These are phyloP conservation scores for Bjerkandera adusta DNA, from an alignment of 1,284 basidiomycete species.

Conservation along the genomic window DNA sequence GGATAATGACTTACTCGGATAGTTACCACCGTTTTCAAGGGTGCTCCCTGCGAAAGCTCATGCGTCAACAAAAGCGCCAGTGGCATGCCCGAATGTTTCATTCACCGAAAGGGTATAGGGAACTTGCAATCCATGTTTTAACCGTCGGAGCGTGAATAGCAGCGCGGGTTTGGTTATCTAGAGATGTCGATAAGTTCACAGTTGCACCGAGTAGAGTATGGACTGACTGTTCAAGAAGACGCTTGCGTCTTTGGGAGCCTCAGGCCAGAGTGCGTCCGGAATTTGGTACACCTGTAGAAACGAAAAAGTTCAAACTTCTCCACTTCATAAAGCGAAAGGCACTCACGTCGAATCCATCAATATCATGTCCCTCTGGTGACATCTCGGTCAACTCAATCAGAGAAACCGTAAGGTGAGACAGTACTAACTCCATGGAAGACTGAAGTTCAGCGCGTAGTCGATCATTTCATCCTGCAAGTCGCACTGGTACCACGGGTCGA, in stretches of 20 bases:
- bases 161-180: slow-evolving; percentile 50
- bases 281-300: slow-evolving; percentile 27
- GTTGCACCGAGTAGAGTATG: slow-evolving; percentile 1
- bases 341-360: slow-evolving; percentile 1
- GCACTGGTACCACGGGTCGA: slow-evolving; percentile 31
- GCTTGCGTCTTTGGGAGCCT: slow-evolving; percentile 31
- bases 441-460: slow-evolving; percentile 31
- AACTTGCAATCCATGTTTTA: slow-evolving; percentile 49
- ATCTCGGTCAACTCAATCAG: too few relatives aligned
- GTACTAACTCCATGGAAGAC: slow-evolving; percentile 25
- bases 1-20: slow-evolving; percentile 7
- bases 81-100: not conserved
- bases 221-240: slow-evolving; percentile 58
- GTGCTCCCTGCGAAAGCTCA: not conserved
- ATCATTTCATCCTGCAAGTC: slow-evolving; percentile 26
- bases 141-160: slow-evolving; percentile 70
- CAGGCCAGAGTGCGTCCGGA: slow-evolving; percentile 33
- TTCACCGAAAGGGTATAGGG: slow-evolving; percentile 22
- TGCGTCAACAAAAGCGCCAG: not conserved
- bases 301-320: too few relatives aligned
- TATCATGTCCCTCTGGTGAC: not conserved
- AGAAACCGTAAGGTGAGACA: not conserved
- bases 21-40: not conserved
- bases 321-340: not conserved
- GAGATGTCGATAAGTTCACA: not conserved